phyloP scores from a whole-genome alignment of 75 land plant species.

The Sequoia sempervirens region DNA sequence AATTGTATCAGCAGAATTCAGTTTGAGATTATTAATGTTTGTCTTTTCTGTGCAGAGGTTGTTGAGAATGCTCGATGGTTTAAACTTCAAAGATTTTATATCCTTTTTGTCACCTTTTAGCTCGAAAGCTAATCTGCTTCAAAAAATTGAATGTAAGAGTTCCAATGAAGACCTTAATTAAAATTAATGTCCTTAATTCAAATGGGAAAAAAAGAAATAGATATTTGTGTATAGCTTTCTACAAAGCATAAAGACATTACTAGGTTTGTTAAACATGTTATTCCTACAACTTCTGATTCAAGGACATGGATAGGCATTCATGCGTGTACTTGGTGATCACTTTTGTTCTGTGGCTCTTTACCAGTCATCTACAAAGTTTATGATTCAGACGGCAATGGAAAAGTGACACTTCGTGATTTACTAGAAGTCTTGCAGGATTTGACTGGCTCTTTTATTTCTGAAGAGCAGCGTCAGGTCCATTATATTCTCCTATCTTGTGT shows the following conservation, averaged over 20 bases:
- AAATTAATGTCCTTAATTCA: neutral
- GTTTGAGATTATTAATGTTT: neutral
- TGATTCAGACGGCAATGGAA: slow-evolving; percentile 79
- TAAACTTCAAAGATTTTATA: slow-evolving; percentile 93
- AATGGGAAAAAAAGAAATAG: neutral
- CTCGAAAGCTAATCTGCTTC: slow-evolving; percentile 48
- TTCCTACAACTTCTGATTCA: neutral
- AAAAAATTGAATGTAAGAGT: slow-evolving; percentile 70
- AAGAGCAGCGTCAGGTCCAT: slow-evolving; percentile 84
- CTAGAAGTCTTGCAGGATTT: slow-evolving; percentile 75
- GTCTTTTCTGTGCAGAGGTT: slow-evolving; percentile 58
- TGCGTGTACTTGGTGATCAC: neutral
- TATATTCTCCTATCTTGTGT: neutral
- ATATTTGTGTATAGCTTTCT: neutral
- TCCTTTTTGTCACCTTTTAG: slow-evolving; percentile 86
- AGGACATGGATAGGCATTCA: neutral
- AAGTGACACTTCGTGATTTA: slow-evolving; percentile 78
- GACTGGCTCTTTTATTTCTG: slow-evolving; percentile 89
- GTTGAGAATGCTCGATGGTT: slow-evolving; percentile 85
- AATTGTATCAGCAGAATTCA: neutral
- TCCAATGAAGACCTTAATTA: neutral
- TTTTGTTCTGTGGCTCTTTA: neutral
- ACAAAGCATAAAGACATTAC: neutral
- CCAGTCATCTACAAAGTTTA: slow-evolving; percentile 93
- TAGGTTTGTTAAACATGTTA: neutral